A percentile compares a stretch with the other conserved stretches of the same genome.
Conservation (phyloP, 1,139 yeast species). For the Kodamaea sp. region DNA sequence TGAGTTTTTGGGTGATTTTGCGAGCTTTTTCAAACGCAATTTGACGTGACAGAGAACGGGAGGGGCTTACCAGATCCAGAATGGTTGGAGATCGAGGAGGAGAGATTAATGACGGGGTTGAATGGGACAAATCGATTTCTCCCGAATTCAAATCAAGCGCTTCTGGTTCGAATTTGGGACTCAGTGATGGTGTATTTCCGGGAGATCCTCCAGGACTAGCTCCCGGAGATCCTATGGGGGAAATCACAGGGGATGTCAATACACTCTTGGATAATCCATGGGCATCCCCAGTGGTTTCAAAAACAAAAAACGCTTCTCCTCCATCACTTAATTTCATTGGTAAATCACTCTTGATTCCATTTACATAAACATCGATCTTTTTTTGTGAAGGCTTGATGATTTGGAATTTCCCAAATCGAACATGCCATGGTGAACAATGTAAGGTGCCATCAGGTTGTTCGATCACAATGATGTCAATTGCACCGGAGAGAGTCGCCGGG, state of each 20-base stretch:
- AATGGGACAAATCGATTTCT: constrained; percentile 2
- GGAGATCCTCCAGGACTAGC: constrained; percentile 44
- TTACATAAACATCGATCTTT: constrained; percentile 84
- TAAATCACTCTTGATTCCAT: constrained; percentile 73
- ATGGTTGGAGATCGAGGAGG: constrained; percentile 2
- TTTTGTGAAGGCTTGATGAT: constrained; percentile 93
- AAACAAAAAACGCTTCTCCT: constrained; percentile 97
- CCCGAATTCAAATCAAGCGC: constrained; percentile 30
- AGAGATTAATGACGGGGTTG: neutral
- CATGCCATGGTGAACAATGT: constrained; percentile 95
- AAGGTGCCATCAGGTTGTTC: constrained; percentile 81
- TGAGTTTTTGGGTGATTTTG: constrained; percentile 65
- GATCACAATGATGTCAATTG: constrained; percentile 95
- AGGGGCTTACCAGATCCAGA: constrained; percentile 8
- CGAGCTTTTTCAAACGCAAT: constrained; percentile 62
- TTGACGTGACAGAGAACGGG: constrained; percentile 15
- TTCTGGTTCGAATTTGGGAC: constrained; percentile 24
- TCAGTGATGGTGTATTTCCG: constrained; percentile 8
- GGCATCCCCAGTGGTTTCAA: constrained; percentile 65
- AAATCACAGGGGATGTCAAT: constrained; percentile 87
- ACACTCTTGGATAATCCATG: constrained; percentile 68
- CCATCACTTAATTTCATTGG: constrained; percentile 98
- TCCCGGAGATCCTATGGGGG: constrained; percentile 72
- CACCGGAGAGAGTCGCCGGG: constrained; percentile 95
- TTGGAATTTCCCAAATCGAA: constrained; percentile 92